These are phyloP conservation scores for Penicillium pulvis DNA, from an alignment of 495 filamentous ascomycete species.

Conservation along the genomic window DNA sequence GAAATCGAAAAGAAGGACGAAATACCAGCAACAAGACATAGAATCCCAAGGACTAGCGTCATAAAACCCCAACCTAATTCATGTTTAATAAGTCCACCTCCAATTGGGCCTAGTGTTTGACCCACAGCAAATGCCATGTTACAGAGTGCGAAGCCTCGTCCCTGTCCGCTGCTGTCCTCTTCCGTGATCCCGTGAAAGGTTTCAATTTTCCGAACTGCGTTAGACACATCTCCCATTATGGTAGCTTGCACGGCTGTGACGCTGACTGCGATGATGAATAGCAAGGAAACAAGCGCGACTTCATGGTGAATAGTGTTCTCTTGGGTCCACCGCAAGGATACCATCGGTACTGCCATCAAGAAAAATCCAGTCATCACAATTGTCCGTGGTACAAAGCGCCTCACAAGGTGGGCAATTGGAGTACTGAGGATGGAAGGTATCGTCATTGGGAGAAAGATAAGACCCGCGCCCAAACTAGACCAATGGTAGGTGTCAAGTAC, in stretches of 20 bases:
- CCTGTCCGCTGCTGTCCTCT: constrained; percentile 1
- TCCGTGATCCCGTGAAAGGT: neutral
- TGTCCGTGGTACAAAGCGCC: neutral
- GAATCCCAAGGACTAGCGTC: neutral
- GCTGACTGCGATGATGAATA: neutral
- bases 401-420: neutral
- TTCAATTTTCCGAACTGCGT: neutral
- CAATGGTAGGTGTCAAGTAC: neutral
- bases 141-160: constrained; percentile 4
- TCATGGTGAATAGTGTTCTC: neutral
- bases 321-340: neutral
- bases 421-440: neutral
- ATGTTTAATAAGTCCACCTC: neutral
- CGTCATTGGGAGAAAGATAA: neutral
- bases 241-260: neutral
- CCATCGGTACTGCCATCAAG: neutral
- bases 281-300: neutral
- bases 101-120: neutral
- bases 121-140: constrained; percentile 6
- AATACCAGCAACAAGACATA: neutral
- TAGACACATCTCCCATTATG: neutral
- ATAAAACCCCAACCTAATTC: neutral
- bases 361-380: neutral
- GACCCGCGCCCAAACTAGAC: neutral
- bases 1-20: neutral